phyloP scores from a whole-genome alignment of 495 filamentous ascomycete genomes.

The Hypoxylon cercidicola region DNA sequence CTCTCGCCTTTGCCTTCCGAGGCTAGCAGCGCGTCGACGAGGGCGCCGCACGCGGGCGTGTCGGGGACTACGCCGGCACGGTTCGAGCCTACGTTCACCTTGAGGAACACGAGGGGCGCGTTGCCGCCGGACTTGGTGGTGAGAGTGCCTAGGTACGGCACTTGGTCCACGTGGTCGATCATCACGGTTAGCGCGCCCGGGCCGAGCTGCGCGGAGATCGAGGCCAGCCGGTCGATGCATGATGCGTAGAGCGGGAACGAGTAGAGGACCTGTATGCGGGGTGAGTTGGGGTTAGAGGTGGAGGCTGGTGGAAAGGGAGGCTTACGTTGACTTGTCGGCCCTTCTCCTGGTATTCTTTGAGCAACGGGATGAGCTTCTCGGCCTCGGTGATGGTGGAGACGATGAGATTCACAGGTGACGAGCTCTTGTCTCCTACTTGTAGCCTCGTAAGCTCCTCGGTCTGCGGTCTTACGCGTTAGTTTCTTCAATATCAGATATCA shows the following conservation, averaged over 20 bases:
- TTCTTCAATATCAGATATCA: neutral
- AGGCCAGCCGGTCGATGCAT: constrained; percentile 65
- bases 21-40: constrained; percentile 62
- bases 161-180: constrained; percentile 75
- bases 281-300: constrained; percentile 3
- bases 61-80: constrained; percentile 73
- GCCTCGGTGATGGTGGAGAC: constrained; percentile 83
- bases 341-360: constrained; percentile 64
- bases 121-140: constrained; percentile 48
- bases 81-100: constrained; percentile 81
- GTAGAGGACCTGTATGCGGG: constrained; percentile 66
- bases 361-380: constrained; percentile 71
- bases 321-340: constrained; percentile 67
- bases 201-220: constrained; percentile 61
- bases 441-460: constrained; percentile 77
- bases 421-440: constrained; percentile 69
- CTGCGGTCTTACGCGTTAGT: constrained; percentile 50
- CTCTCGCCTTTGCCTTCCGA: constrained; percentile 52
- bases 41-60: constrained; percentile 59
- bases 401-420: constrained; percentile 69
- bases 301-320: neutral
- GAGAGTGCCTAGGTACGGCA: constrained; percentile 58
- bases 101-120: constrained; percentile 71
- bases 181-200: constrained; percentile 69
- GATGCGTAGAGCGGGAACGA: constrained; percentile 77